Evolutionary conservation across 2,329 filamentous ascomycete genomes (phyloP).

Genomic region (Cladosporium oxysporum): DNA sequence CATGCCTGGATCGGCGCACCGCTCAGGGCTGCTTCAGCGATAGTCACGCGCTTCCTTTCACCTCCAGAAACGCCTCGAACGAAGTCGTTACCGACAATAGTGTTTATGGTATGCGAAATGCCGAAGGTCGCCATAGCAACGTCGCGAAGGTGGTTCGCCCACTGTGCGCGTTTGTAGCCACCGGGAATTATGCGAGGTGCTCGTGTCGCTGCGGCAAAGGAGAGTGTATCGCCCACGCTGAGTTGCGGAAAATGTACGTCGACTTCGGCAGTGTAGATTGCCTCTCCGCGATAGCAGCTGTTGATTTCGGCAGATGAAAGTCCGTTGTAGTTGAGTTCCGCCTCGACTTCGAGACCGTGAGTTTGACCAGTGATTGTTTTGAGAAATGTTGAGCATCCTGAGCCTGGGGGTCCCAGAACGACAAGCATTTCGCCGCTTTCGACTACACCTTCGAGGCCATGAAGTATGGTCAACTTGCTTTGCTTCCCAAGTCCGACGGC

Average conservation of each 20-base stretch:
- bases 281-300: slow-evolving; percentile 75
- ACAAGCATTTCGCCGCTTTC: slow-evolving; percentile 74
- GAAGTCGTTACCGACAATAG: slow-evolving; percentile 73
- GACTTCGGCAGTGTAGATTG: slow-evolving; percentile 82
- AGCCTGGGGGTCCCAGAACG: slow-evolving; percentile 69
- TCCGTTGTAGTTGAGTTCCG: slow-evolving; percentile 82
- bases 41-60: slow-evolving; percentile 77
- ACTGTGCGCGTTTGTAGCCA: slow-evolving; percentile 57
- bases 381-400: slow-evolving; percentile 78
- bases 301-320: slow-evolving; percentile 74
- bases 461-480: slow-evolving; percentile 60
- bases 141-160: slow-evolving; percentile 65
- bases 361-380: slow-evolving; percentile 84
- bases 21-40: slow-evolving; percentile 74
- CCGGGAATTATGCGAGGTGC: slow-evolving; percentile 63
- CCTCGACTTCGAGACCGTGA: slow-evolving; percentile 73
- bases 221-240: slow-evolving; percentile 75
- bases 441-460: slow-evolving; percentile 67
- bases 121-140: slow-evolving; percentile 76
- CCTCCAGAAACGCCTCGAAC: slow-evolving; percentile 73
- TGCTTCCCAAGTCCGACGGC: slow-evolving; percentile 34
- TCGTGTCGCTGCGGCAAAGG: slow-evolving; percentile 72
- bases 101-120: slow-evolving; percentile 72
- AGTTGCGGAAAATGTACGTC: slow-evolving; percentile 80
- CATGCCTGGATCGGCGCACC: slow-evolving; percentile 60